Evolutionary conservation across 129 eudicot genomes (phyloP), one percentile per base, ranked within the genome.

Genomic region (Oenanthe sinensis): DNA sequence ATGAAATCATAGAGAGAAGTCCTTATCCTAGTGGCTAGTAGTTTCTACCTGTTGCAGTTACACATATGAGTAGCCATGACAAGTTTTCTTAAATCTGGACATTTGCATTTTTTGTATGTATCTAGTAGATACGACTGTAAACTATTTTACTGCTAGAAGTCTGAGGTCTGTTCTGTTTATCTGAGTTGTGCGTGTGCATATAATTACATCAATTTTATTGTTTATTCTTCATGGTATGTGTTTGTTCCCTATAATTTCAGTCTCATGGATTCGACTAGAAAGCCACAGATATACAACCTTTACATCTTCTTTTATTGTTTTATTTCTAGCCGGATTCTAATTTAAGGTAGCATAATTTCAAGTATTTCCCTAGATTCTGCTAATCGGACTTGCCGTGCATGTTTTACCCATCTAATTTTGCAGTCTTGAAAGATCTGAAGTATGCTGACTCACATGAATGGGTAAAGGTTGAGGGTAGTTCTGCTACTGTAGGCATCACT

Each of bases 371-470:
- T 43, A 19, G 30, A 74, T 46, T n/a, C 1, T 74, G 43, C 30
- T 50, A 3, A 42, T 33, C 14, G 22, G 16, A 36, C 6, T 47
- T 28, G 2, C 17, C 4, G 40, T 2, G 6, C 14, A 39, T 78
- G 14, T 44, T 42, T 20, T 65, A 44, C 63, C 6, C 22, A 69
- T 7, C 50, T 11, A 22, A 50, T 6, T 19, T 50, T 79, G 89
- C 88, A 93, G 98, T 93, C 72, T 68, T 91, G 78, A 84, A 87
- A 87, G 98, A 91, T 81, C 82, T 93, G n/a, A 93, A 89, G 87
- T 93, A 93, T 52, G 89, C 91, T 2, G 97, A 91, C 80, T 89
- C 98, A 63, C 98, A 93, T 50, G 98, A 93, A 84, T 93, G 98
- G 98, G 98, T 88, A 74, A 93, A 89, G 83, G 87, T 89, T 13